phyloP scores from a whole-genome alignment of 768 basidiomycete species.

The Boletus bicolor region DNA sequence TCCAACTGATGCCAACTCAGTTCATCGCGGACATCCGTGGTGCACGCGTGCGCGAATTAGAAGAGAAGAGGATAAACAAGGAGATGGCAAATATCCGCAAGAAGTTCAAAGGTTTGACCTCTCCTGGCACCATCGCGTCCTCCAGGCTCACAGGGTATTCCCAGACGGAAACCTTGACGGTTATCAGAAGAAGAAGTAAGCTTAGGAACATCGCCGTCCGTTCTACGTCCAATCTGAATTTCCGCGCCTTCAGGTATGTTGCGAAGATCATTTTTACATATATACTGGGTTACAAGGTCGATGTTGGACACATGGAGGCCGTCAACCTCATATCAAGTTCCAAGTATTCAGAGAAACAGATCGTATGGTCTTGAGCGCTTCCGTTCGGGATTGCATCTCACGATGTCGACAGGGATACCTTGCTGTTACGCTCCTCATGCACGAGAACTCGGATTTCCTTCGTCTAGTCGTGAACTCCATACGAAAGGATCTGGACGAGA shows the following conservation, averaged over 20 bases:
- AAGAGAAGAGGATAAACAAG: constrained; percentile 98
- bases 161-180: constrained; percentile 83
- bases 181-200: constrained; percentile 91
- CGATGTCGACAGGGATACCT: constrained; percentile 76
- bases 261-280: constrained; percentile 99
- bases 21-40: constrained; percentile 99
- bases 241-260: constrained; percentile 65
- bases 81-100: constrained; percentile 99
- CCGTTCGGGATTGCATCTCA: not conserved
- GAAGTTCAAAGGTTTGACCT: constrained; percentile 84
- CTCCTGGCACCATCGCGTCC: constrained; percentile 5
- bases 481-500: constrained; percentile 92
- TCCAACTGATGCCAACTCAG: constrained; percentile 38
- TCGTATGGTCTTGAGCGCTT: constrained; percentile 53
- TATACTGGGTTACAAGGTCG: constrained; percentile 98
- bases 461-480: constrained; percentile 98
- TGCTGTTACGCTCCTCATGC: constrained; percentile 95
- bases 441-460: constrained; percentile 97
- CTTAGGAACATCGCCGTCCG: constrained; percentile 11
- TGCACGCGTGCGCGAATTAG: constrained; percentile 91
- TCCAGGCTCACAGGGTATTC: constrained; percentile 5
- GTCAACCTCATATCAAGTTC: constrained; percentile 94
- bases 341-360: constrained; percentile 99
- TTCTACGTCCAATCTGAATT: constrained; percentile 16
- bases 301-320: constrained; percentile 98